Evolutionary conservation across 2,329 filamentous ascomycete species (phyloP), one percentile per base, ranked within the genome.

Genomic region (Aspergillus spinulosporus): DNA sequence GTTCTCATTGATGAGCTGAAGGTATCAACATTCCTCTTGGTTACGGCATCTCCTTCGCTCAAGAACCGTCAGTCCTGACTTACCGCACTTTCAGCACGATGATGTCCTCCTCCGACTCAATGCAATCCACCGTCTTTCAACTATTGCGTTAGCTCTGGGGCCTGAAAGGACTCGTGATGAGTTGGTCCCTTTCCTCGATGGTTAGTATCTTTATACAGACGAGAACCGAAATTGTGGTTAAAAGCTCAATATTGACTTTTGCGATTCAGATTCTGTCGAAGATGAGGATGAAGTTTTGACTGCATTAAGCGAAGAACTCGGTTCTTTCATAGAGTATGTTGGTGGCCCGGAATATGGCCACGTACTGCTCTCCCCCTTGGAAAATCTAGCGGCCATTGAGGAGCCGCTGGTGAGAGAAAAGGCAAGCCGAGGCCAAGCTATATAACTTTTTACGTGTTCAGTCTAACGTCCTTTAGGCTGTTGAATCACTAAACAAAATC

Each of bases 401-500:
- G 94, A 99, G 78, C 93, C 94, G 61, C 85, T 99, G 67, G 94
- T 99, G 62, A 86, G 94, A 70, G 94, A 99, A 80, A 99, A 99
- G 89, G 93, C 96, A 78, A 61, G 76, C 70, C 51, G 11, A 34
- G 12, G 2, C 49, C 3, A 36, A 31, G n/a, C 8, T 28, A 2
- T 28, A 52, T 57, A 47, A 49, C 60, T 21, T 34, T 21, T 47
- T 52, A 9, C 49, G 28, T 45, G 21, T 31, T 11, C 8, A 40
- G 52, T 45, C 52, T 62, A 34, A 56, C 42, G 8, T 21, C 31
- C 36, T 43, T 36, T 68, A 97, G 93, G 94, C 94, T 63, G 94
- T 99, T 72, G 95, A 99, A 76, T 99, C 94, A 47, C 85, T 99
- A 66, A 99, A 99, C 85, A 99, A 97, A 81, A 97, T 99, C 75